A percentile compares a stretch with the other conserved stretches of the same genome.
Conservation (phyloP, 75 land plant species). For the Isoetes taiwanensis region DNA sequence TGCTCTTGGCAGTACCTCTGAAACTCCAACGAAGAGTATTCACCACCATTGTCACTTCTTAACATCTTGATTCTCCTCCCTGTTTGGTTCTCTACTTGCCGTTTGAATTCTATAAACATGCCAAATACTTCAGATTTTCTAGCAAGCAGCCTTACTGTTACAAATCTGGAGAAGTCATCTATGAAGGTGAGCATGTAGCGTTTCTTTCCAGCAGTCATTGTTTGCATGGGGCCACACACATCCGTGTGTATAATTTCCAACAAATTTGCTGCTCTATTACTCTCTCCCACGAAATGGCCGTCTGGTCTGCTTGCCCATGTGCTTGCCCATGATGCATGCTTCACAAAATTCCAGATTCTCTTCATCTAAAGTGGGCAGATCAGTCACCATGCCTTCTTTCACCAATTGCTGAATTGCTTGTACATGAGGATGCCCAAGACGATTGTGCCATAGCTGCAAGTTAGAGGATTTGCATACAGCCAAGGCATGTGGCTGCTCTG, state of each 20-base stretch:
- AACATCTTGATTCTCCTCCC: constrained; percentile 1
- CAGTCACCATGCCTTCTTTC: too few relatives aligned
- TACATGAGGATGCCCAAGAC: too few relatives aligned
- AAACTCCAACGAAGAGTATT: constrained; percentile 10
- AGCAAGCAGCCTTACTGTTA: neutral
- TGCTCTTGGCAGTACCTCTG: neutral
- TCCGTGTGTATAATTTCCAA: constrained; percentile 12
- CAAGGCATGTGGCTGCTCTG: too few relatives aligned
- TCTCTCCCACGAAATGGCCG: too few relatives aligned
- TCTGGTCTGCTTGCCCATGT: too few relatives aligned
- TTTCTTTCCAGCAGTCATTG: neutral
- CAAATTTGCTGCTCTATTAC: too few relatives aligned
- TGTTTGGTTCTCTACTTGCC: constrained; percentile 1
- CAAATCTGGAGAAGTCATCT: constrained; percentile 5
- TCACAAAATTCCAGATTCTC: too few relatives aligned
- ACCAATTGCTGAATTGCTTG: too few relatives aligned
- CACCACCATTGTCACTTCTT: constrained; percentile 16
- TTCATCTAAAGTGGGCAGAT: too few relatives aligned
- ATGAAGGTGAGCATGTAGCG: constrained; percentile 17
- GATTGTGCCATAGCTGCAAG: too few relatives aligned
- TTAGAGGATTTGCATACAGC: too few relatives aligned
- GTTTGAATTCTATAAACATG: constrained; percentile 1
- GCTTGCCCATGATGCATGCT: too few relatives aligned
- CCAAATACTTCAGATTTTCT: constrained; percentile 3
- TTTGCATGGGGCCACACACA: constrained; percentile 14